A percentile compares a stretch with the other conserved stretches of the same genome.
phyloP scores from a whole-genome alignment of 768 basidiomycete genomes.

The Mycena belliarum region DNA sequence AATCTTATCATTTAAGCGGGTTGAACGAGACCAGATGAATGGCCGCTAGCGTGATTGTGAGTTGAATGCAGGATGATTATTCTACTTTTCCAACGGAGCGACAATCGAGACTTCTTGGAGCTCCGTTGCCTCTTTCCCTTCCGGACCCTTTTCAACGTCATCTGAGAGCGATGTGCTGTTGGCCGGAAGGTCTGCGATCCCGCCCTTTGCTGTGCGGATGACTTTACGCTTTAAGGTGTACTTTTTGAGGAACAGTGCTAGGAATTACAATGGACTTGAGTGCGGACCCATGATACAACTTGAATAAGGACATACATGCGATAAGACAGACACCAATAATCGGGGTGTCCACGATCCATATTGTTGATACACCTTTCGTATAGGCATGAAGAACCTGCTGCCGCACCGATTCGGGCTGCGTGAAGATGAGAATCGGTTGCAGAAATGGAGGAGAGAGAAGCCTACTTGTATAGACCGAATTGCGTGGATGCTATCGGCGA shows the following conservation, averaged over 20 bases:
- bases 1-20: too few relatives aligned
- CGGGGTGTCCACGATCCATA: conserved; percentile 19
- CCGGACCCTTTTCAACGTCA: conserved; percentile 3
- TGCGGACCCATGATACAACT: background rate
- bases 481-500: conserved; percentile 11
- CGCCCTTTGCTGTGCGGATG: conserved; percentile 8
- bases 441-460: background rate
- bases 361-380: conserved; percentile 15
- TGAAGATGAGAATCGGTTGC: background rate
- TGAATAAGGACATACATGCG: conserved; percentile 1
- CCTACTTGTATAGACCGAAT: conserved; percentile 12
- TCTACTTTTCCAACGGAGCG: background rate
- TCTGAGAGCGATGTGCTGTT: background rate
- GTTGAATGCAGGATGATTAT: background rate
- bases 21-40: background rate
- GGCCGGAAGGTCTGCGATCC: background rate
- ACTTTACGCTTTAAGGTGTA: conserved; percentile 21
- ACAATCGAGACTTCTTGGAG: background rate
- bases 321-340: conserved; percentile 14
- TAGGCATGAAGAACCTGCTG: conserved; percentile 17
- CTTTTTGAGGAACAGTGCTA: conserved; percentile 20
- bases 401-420: conserved; percentile 12
- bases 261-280: background rate
- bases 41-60: background rate
- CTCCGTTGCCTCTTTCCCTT: background rate